Evolutionary conservation across 1,139 yeast genomes (phyloP).

Genomic region (Taphrina betulina): DNA sequence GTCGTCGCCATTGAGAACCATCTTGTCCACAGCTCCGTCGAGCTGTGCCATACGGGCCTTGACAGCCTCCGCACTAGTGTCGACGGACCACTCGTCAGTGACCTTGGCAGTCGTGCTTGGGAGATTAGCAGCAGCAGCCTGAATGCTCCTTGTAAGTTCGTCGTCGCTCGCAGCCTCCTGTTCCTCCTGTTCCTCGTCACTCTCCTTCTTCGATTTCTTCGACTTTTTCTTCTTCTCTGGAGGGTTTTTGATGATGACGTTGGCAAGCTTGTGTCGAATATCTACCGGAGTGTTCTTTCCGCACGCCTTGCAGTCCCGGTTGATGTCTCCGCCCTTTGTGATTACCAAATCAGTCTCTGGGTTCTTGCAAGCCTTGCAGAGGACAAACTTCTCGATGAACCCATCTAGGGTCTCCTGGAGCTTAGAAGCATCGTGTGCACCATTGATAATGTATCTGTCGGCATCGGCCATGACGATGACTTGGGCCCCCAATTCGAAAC

Average conservation of each 20-base stretch:
- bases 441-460: conserved; percentile 90
- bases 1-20: conserved; percentile 48
- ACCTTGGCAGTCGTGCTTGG: conserved; percentile 56
- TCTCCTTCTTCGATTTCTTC: conserved; percentile 51
- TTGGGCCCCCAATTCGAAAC: conserved; percentile 96
- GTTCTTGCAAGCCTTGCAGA: conserved; percentile 92
- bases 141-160: conserved; percentile 72
- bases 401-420: conserved; percentile 94
- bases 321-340: conserved; percentile 70
- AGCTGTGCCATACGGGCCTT: conserved; percentile 87
- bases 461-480: conserved; percentile 74
- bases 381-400: conserved; percentile 85
- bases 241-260: conserved; percentile 89
- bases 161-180: conserved; percentile 56
- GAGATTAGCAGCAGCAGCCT: conserved; percentile 78
- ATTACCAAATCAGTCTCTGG: conserved; percentile 89
- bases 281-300: conserved; percentile 86
- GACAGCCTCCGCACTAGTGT: conserved; percentile 95
- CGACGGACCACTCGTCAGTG: conserved; percentile 95
- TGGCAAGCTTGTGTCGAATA: conserved; percentile 78
- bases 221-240: conserved; percentile 55
- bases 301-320: conserved; percentile 97
- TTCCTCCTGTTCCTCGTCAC: conserved; percentile 45
- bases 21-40: conserved; percentile 50
- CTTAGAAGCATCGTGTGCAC: conserved; percentile 87